A percentile compares a stretch with the other conserved stretches of the same genome.
These are phyloP conservation scores for Serendipita sp. DNA, from an alignment of 768 basidiomycete genomes.

Conservation along the genomic window DNA sequence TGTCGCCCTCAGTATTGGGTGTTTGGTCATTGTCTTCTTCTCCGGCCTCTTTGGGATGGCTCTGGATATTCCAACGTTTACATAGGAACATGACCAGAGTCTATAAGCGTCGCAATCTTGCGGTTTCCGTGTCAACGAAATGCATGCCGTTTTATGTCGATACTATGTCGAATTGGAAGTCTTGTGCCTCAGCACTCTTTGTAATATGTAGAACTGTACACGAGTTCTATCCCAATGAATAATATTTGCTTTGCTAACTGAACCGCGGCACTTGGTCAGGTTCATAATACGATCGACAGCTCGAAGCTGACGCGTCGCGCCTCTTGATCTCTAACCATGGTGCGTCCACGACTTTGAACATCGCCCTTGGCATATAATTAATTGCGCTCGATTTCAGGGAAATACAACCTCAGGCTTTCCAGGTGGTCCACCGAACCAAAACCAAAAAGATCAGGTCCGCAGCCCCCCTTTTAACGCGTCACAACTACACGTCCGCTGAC, in stretches of 20 bases:
- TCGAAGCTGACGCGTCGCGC: background rate
- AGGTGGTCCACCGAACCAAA: conserved; percentile 26
- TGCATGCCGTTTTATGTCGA: too few relatives aligned
- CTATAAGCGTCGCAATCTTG: too few relatives aligned
- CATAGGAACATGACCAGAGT: too few relatives aligned
- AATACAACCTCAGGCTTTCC: conserved; percentile 52
- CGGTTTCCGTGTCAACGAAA: too few relatives aligned
- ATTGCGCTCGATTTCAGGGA: conserved; percentile 31
- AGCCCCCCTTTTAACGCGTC: background rate
- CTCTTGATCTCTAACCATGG: conserved; percentile 1
- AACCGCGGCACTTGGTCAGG: too few relatives aligned
- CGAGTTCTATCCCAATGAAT: too few relatives aligned
- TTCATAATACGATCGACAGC: too few relatives aligned
- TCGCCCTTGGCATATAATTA: background rate
- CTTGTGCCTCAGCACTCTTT: too few relatives aligned
- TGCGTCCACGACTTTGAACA: background rate
- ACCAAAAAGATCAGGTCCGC: conserved; percentile 20
- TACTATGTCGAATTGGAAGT: too few relatives aligned
- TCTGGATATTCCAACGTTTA: background rate
- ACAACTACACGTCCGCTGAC: background rate
- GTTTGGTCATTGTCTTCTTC: background rate
- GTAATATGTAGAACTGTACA: too few relatives aligned
- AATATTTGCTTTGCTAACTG: too few relatives aligned
- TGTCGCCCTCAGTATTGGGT: background rate
- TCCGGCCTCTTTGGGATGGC: background rate